Evolutionary conservation across 1,139 yeast genomes (phyloP).

Genomic region (Lodderomyces oxycetoniae): DNA sequence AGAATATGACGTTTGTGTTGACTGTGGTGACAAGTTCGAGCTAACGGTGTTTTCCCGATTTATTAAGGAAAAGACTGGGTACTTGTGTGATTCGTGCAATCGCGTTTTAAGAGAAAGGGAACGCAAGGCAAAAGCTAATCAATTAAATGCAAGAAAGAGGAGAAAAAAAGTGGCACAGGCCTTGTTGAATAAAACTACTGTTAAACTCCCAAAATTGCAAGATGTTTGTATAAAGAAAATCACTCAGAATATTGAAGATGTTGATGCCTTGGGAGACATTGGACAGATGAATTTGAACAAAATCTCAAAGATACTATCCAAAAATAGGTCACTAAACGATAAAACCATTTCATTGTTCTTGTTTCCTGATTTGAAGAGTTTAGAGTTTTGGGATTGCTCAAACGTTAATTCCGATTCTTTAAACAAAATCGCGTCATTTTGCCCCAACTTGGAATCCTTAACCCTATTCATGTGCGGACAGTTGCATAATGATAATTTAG

Average conservation of each 20-base stretch:
- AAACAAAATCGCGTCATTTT: slow-evolving; percentile 66
- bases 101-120: slow-evolving; percentile 41
- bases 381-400: slow-evolving; percentile 93
- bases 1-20: slow-evolving; percentile 51
- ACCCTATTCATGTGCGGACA: slow-evolving; percentile 92
- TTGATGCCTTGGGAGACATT: slow-evolving; percentile 75
- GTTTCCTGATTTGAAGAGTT: slow-evolving; percentile 47
- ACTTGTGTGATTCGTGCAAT: slow-evolving; percentile 65
- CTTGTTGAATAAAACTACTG: slow-evolving; percentile 64
- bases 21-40: slow-evolving; percentile 53
- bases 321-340: slow-evolving; percentile 73
- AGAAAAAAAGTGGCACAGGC: slow-evolving; percentile 82
- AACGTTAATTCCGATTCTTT: slow-evolving; percentile 63
- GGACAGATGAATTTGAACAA: slow-evolving; percentile 61
- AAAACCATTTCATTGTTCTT: slow-evolving; percentile 70
- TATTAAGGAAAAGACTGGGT: slow-evolving; percentile 46
- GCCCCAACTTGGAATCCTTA: slow-evolving; percentile 66
- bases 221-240: slow-evolving; percentile 73
- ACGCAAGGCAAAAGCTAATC: slow-evolving; percentile 44
- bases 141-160: slow-evolving; percentile 60
- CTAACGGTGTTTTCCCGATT: slow-evolving; percentile 64
- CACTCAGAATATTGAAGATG: slow-evolving; percentile 68
- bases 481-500: slow-evolving; percentile 69
- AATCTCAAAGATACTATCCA: slow-evolving; percentile 70
- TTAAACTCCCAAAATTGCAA: slow-evolving; percentile 65